phyloP scores from a whole-genome alignment of 2,329 filamentous ascomycete species.

The Xylaria sp. region DNA sequence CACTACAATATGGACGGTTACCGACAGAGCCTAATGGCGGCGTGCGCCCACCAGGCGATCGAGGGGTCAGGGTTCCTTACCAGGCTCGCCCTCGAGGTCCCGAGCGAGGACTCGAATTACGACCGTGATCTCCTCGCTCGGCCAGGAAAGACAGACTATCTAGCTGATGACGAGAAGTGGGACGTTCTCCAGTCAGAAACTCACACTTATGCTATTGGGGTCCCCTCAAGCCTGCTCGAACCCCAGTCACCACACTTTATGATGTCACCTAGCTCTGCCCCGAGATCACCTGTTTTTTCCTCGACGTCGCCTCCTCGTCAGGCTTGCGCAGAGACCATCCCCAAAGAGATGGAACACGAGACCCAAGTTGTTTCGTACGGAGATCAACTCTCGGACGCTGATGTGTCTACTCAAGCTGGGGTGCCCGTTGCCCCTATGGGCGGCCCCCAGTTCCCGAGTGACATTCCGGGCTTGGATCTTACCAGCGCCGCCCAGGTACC shows the following conservation, averaged over 20 bases:
- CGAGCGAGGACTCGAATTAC: conserved; percentile 40
- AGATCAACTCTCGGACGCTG: not conserved
- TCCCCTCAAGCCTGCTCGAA: not conserved
- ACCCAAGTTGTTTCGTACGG: not conserved
- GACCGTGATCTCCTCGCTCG: conserved; percentile 25
- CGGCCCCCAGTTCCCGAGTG: not conserved
- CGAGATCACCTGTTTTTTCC: too few relatives aligned
- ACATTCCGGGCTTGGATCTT: not conserved
- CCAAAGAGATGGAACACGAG: not conserved
- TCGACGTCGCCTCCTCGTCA: too few relatives aligned
- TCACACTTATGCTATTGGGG: conserved; percentile 6
- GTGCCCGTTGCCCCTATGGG: conserved; percentile 1
- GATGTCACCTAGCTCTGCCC: too few relatives aligned
- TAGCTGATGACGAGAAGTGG: conserved; percentile 37
- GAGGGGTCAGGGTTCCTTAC: conserved; percentile 39
- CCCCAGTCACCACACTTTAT: too few relatives aligned
- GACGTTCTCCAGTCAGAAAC: conserved; percentile 25
- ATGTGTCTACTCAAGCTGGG: not conserved
- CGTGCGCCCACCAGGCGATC: conserved; percentile 43
- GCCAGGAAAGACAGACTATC: not conserved
- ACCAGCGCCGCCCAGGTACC: not conserved
- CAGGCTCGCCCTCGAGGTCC: conserved; percentile 44
- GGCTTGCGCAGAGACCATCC: not conserved
- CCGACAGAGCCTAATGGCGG: conserved; percentile 40
- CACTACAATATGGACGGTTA: conserved; percentile 41